Evolutionary conservation across 2,329 filamentous ascomycete genomes (phyloP).

Genomic region (Fusarium chuoi): DNA sequence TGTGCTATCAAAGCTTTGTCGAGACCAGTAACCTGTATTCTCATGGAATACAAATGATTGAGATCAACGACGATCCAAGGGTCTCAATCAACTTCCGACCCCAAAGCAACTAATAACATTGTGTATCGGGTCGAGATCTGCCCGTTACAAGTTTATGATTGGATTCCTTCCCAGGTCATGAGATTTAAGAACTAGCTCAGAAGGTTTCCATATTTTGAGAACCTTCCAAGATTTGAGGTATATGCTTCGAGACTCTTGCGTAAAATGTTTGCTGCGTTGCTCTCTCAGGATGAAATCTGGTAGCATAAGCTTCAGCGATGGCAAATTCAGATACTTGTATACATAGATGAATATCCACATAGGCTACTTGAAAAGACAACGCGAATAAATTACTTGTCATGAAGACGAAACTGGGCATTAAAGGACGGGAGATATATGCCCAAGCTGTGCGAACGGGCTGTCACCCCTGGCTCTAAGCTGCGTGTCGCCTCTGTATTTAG

Average conservation of each 20-base stretch:
- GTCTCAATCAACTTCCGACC: neutral
- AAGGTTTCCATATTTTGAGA: neutral
- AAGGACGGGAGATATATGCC: neutral
- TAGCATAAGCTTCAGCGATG: neutral
- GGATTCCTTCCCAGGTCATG: neutral
- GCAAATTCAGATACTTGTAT: no score
- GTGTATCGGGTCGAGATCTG: neutral
- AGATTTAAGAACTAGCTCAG: neutral
- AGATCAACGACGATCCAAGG: neutral
- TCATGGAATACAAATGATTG: neutral
- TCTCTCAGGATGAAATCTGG: neutral
- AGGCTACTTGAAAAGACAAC: no score
- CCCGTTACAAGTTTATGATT: neutral
- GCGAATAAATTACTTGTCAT: neutral
- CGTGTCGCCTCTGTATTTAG: neutral
- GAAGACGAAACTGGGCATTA: neutral
- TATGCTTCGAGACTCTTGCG: neutral
- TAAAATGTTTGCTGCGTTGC: neutral
- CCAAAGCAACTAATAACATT: neutral
- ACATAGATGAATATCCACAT: neutral
- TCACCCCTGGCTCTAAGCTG: neutral
- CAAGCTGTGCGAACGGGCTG: neutral
- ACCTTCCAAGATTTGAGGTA: neutral
- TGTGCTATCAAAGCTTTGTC: neutral
- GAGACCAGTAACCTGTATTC: neutral